A percentile compares a stretch with the other conserved stretches of the same genome.
Conservation (phyloP, 2,329 filamentous ascomycete species). For the Trichoderma oligosporum region DNA sequence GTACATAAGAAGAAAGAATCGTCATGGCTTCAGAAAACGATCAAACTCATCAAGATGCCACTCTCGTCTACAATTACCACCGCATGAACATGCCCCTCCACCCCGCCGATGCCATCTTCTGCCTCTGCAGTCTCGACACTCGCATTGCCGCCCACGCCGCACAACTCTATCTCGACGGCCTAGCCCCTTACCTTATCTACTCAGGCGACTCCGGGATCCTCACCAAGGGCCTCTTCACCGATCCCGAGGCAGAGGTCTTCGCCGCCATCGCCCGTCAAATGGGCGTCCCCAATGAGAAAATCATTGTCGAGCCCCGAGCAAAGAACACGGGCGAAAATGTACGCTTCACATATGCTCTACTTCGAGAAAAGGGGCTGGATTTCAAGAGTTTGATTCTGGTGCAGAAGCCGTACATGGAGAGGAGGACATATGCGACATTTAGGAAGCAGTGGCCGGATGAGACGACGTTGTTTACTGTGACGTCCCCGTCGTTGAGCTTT, state of each 20-base stretch:
- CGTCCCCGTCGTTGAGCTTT: conserved; percentile 39
- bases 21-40: not conserved
- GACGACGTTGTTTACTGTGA: conserved; percentile 36
- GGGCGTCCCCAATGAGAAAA: conserved; percentile 38
- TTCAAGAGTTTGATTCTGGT: conserved; percentile 39
- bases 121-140: conserved; percentile 45
- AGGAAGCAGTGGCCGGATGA: conserved; percentile 43
- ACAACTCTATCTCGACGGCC: conserved; percentile 39
- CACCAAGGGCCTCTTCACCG: conserved; percentile 37
- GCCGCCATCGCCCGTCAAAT: conserved; percentile 38
- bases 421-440: conserved; percentile 45
- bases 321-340: conserved; percentile 48
- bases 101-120: conserved; percentile 43
- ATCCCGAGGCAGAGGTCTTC: conserved; percentile 43
- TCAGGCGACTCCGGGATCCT: conserved; percentile 42
- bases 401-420: conserved; percentile 49
- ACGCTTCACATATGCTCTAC: conserved; percentile 39
- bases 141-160: conserved; percentile 43
- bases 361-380: conserved; percentile 28
- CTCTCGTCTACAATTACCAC: conserved; percentile 43
- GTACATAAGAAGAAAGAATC: not conserved
- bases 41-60: conserved; percentile 31
- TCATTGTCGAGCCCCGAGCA: conserved; percentile 40
- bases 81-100: conserved; percentile 36
- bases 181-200: conserved; percentile 41